phyloP scores from a whole-genome alignment of 139 green algal genomes.

The Zygnema cylindricum region DNA sequence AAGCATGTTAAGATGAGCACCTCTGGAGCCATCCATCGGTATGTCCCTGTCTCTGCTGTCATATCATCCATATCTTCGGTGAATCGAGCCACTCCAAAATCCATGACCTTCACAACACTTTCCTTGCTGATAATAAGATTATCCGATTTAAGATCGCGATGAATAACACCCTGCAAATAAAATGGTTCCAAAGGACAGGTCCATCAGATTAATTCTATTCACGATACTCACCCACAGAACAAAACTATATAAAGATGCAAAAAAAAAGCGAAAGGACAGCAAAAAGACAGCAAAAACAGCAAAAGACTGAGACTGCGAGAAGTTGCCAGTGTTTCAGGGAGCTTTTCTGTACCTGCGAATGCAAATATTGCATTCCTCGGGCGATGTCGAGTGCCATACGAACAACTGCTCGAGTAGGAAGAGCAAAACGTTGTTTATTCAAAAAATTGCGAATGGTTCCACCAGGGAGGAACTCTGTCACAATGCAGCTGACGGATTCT shows the following conservation, averaged over 20 bases:
- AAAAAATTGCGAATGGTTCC: conserved; percentile 30
- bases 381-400: conserved; percentile 66
- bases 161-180: conserved; percentile 35
- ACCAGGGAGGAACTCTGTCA: conserved; percentile 37
- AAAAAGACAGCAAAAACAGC: no score
- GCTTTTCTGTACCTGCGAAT: conserved; percentile 55
- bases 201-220: no score
- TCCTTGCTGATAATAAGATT: conserved; percentile 90
- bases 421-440: not conserved
- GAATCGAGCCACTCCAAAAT: conserved; percentile 95
- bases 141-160: conserved; percentile 72
- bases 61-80: conserved; percentile 82
- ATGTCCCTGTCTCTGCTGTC: conserved; percentile 99
- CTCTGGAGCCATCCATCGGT: conserved; percentile 99
- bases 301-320: no score
- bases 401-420: conserved; percentile 34
- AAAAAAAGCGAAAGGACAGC: no score
- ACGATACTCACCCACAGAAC: no score
- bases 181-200: no score
- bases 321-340: not conserved
- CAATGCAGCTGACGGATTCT: conserved; percentile 80
- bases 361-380: conserved; percentile 74
- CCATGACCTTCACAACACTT: conserved; percentile 74
- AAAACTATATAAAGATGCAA: no score
- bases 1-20: conserved; percentile 59